A percentile compares a stretch with the other conserved stretches of the same genome.
phyloP scores from a whole-genome alignment of 2,329 filamentous ascomycete genomes.

The Diplodia sapinea region DNA sequence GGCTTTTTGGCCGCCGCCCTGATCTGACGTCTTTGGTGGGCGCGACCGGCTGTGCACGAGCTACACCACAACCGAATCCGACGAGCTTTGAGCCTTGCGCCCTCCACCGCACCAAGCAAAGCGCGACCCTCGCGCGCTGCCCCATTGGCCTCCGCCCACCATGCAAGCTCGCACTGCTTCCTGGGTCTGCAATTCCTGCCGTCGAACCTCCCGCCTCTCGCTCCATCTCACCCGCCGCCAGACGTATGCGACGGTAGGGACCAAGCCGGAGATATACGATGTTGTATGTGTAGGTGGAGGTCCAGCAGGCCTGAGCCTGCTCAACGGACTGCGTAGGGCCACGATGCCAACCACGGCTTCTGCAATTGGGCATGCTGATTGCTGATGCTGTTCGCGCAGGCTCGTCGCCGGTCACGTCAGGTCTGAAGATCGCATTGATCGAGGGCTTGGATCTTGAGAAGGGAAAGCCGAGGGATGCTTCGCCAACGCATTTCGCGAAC shows the following conservation, averaged over 20 bases:
- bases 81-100: not conserved
- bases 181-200: slow-evolving; percentile 30
- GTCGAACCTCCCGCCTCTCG: slow-evolving; percentile 11
- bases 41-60: not conserved
- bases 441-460: slow-evolving; percentile 85
- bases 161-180: slow-evolving; percentile 17
- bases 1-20: slow-evolving; percentile 1
- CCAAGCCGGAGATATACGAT: slow-evolving; percentile 78
- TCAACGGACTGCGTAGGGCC: slow-evolving; percentile 48
- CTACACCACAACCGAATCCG: slow-evolving; percentile 7
- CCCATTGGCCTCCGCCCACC: not conserved
- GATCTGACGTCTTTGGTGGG: slow-evolving; percentile 13
- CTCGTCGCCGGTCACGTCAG: slow-evolving; percentile 74
- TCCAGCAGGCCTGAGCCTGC: slow-evolving; percentile 78
- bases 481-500: slow-evolving; percentile 79
- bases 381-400: slow-evolving; percentile 58
- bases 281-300: slow-evolving; percentile 91
- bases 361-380: slow-evolving; percentile 5
- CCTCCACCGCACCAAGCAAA: not conserved
- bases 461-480: slow-evolving; percentile 64
- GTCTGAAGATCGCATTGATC: slow-evolving; percentile 83
- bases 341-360: slow-evolving; percentile 15
- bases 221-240: slow-evolving; percentile 16
- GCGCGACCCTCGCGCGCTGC: not conserved
- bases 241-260: slow-evolving; percentile 39